Evolutionary conservation across 2,329 filamentous ascomycete genomes (phyloP).

Genomic region (Mycosphaerelloides madeirae): DNA sequence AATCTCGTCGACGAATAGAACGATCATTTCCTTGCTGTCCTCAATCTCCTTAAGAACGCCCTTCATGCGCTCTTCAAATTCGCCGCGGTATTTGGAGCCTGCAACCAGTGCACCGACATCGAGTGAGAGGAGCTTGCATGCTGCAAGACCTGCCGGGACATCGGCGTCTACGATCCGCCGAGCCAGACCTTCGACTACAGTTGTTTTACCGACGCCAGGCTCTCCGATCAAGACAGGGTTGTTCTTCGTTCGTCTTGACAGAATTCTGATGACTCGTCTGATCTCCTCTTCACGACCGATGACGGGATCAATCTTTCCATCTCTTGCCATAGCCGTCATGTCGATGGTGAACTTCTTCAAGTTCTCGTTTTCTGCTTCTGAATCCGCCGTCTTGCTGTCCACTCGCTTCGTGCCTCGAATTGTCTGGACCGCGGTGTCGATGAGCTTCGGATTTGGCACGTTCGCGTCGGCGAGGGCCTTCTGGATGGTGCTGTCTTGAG

Average conservation of each 20-base stretch:
- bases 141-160: conserved; percentile 89
- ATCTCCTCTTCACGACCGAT: conserved; percentile 97
- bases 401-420: conserved; percentile 91
- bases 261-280: conserved; percentile 80
- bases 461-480: conserved; percentile 76
- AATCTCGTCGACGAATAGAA: conserved; percentile 98
- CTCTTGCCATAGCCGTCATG: conserved; percentile 92
- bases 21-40: conserved; percentile 91
- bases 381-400: conserved; percentile 92
- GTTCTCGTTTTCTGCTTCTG: conserved; percentile 89
- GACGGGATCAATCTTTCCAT: conserved; percentile 96
- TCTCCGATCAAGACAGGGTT: conserved; percentile 98
- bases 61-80: conserved; percentile 99
- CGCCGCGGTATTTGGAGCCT: conserved; percentile 95
- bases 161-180: conserved; percentile 95
- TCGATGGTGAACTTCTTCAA: conserved; percentile 98
- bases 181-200: conserved; percentile 91
- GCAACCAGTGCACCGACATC: conserved; percentile 94
- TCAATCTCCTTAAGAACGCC: conserved; percentile 95
- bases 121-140: conserved; percentile 88
- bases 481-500: conserved; percentile 73
- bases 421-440: conserved; percentile 83
- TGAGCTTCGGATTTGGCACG: conserved; percentile 81
- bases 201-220: conserved; percentile 97
- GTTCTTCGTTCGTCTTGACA: conserved; percentile 94